Conservation (phyloP, 768 basidiomycete species). For the Kwoniella dejecticola region DNA sequence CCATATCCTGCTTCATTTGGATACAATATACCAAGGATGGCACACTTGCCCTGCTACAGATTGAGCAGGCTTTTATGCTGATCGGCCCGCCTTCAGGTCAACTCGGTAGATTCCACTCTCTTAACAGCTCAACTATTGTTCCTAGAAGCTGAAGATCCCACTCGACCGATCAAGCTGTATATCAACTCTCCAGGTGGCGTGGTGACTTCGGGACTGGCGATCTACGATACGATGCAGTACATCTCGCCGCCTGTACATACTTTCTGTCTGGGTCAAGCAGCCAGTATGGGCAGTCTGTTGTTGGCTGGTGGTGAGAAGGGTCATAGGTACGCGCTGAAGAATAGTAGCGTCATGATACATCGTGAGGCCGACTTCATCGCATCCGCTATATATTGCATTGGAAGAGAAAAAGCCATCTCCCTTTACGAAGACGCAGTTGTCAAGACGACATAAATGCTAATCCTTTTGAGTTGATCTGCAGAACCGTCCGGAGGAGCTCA, state of each 20-base stretch:
- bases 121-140: conserved; percentile 90
- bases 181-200: conserved; percentile 96
- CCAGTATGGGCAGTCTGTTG: conserved; percentile 92
- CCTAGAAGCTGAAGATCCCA: conserved; percentile 91
- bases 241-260: conserved; percentile 94
- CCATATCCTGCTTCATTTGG: too few relatives aligned
- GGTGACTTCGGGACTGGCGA: conserved; percentile 92
- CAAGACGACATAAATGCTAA: too few relatives aligned
- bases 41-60: too few relatives aligned
- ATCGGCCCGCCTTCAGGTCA: conserved; percentile 63
- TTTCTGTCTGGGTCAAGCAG: conserved; percentile 92
- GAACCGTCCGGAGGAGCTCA: conserved; percentile 96
- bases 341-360: conserved; percentile 98
- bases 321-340: conserved; percentile 86
- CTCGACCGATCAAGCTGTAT: conserved; percentile 92
- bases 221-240: conserved; percentile 97
- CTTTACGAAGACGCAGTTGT: too few relatives aligned
- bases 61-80: too few relatives aligned
- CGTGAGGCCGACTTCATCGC: conserved; percentile 64
- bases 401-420: too few relatives aligned
- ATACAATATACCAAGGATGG: too few relatives aligned
- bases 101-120: conserved; percentile 83
- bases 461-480: conserved; percentile 51
- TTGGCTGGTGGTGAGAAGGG: conserved; percentile 88
- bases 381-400: too few relatives aligned